phyloP scores from a whole-genome alignment of 352 stramenopile genomes.

The Phytophthora tentaculata region DNA sequence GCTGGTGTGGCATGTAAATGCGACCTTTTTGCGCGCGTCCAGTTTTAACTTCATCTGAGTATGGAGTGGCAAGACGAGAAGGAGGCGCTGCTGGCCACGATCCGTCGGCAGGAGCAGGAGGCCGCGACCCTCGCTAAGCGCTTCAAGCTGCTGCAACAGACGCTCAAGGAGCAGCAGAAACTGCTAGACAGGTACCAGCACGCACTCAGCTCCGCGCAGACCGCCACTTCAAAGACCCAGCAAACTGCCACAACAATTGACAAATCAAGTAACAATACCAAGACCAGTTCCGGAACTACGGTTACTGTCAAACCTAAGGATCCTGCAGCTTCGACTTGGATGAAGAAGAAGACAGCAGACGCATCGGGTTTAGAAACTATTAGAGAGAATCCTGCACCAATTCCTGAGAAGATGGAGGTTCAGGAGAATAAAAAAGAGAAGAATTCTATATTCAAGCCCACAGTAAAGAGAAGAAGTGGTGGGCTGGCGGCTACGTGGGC shows the following conservation, averaged over 20 bases:
- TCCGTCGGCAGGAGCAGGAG: conserved; percentile 51
- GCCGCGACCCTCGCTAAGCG: conserved; percentile 46
- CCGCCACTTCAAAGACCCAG: neutral
- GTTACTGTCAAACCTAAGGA: conserved; percentile 10
- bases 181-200: conserved; percentile 74
- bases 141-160: conserved; percentile 70
- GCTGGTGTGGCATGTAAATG: conserved; percentile 18
- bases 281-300: neutral
- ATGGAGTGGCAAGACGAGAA: conserved; percentile 59
- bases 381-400: conserved; percentile 4
- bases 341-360: conserved; percentile 19
- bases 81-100: conserved; percentile 49
- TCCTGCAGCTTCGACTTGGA: conserved; percentile 8
- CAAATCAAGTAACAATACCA: conserved; percentile 5
- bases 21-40: conserved; percentile 17
- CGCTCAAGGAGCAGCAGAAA: conserved; percentile 72
- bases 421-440: conserved; percentile 10
- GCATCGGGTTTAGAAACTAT: conserved; percentile 5
- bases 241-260: conserved; percentile 2
- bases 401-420: conserved; percentile 11
- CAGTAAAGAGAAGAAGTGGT: conserved; percentile 17
- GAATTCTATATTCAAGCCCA: conserved; percentile 11
- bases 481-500: conserved; percentile 46
- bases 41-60: conserved; percentile 24
- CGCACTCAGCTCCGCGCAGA: conserved; percentile 31